These are phyloP conservation scores for Calonectria naviculata DNA, from an alignment of 2,329 filamentous ascomycete species.

Conservation along the genomic window DNA sequence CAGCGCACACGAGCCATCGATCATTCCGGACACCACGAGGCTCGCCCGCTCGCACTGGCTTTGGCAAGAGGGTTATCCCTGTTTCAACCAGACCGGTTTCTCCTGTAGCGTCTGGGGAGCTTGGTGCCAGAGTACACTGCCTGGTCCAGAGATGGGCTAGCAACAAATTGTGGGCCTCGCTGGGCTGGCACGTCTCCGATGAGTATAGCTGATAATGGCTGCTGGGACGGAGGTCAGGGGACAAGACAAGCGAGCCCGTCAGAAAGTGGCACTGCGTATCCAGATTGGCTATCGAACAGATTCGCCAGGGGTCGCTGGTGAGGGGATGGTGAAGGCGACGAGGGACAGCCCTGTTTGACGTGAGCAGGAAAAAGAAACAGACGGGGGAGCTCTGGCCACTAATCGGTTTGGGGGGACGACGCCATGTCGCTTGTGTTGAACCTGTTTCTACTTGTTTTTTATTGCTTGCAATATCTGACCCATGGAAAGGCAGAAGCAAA, in stretches of 20 bases:
- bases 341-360: conserved; percentile 4
- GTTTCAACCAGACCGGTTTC: not conserved
- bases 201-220: not conserved
- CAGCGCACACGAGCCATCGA: not conserved
- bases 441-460: conserved; percentile 1
- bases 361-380: conserved; percentile 3
- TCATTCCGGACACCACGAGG: not conserved
- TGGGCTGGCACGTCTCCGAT: conserved; percentile 1
- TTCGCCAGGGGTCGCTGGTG: not conserved
- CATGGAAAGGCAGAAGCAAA: not conserved
- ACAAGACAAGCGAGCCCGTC: not conserved
- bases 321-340: conserved; percentile 6
- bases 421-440: not conserved
- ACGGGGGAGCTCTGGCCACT: not conserved
- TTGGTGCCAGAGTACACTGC: not conserved
- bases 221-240: not conserved
- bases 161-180: not conserved
- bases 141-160: not conserved
- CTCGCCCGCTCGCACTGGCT: not conserved
- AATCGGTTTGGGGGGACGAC: not conserved
- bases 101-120: not conserved
- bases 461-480: not conserved
- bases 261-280: not conserved
- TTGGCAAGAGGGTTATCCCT: not conserved
- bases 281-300: not conserved